phyloP scores from a whole-genome alignment of 495 filamentous ascomycete genomes.

The Endocarpon pusillum region DNA sequence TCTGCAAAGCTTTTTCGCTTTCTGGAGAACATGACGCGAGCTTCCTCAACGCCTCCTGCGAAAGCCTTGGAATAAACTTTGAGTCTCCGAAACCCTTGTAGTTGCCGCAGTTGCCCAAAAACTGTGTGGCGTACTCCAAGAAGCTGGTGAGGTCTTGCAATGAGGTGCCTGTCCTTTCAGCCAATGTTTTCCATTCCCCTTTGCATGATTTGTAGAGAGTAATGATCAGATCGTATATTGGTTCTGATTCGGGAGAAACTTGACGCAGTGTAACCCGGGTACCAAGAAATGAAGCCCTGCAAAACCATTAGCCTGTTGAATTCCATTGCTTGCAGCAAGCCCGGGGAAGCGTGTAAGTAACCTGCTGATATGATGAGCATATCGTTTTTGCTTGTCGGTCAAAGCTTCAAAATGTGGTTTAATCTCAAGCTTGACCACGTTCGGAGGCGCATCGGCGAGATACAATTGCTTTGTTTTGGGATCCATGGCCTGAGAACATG shows the following conservation, averaged over 20 bases:
- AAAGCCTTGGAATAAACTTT: conserved; percentile 78
- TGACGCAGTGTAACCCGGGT: conserved; percentile 76
- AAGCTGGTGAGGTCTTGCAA: conserved; percentile 55
- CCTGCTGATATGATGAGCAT: conserved; percentile 85
- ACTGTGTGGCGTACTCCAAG: conserved; percentile 73
- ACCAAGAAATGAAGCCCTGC: conserved; percentile 68
- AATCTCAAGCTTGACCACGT: conserved; percentile 69
- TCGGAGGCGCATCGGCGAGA: conserved; percentile 76
- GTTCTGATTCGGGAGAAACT: conserved; percentile 75
- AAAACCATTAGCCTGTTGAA: conserved; percentile 5
- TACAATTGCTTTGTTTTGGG: conserved; percentile 41
- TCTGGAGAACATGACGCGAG: conserved; percentile 46
- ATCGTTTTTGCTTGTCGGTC: conserved; percentile 57
- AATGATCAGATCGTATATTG: conserved; percentile 83
- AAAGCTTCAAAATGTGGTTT: conserved; percentile 80
- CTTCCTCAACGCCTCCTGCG: conserved; percentile 45
- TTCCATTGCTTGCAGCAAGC: not conserved
- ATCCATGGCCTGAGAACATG: conserved; percentile 19
- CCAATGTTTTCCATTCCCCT: conserved; percentile 65
- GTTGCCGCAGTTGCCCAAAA: conserved; percentile 83
- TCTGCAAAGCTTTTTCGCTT: conserved; percentile 47
- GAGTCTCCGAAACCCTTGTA: conserved; percentile 93
- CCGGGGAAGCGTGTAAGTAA: conserved; percentile 20
- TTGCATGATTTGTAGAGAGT: conserved; percentile 51
- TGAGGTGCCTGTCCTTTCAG: conserved; percentile 49